phyloP scores from a whole-genome alignment of 768 basidiomycete genomes.

The Phanerochaete sordida region DNA sequence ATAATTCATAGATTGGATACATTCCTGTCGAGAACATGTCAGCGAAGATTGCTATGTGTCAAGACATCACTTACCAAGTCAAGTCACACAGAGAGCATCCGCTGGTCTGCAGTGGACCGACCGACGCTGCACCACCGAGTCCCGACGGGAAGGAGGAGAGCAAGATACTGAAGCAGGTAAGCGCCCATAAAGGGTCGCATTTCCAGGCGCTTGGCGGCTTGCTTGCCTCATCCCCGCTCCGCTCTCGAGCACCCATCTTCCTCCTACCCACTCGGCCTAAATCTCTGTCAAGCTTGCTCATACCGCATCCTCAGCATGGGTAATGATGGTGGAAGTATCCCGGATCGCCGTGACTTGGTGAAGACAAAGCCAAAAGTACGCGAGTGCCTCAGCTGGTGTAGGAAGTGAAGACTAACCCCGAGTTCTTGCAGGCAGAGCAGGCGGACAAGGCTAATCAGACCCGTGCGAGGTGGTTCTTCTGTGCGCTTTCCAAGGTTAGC shows the following conservation, averaged over 20 bases:
- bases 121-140: no score
- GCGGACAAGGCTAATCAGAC: slow-evolving; percentile 90
- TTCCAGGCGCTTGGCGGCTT: not conserved
- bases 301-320: slow-evolving; percentile 50
- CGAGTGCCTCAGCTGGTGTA: not conserved
- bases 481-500: slow-evolving; percentile 88
- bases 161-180: no score
- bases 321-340: slow-evolving; percentile 88
- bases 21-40: no score
- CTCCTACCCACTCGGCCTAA: not conserved
- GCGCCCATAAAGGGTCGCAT: not conserved
- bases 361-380: slow-evolving; percentile 66
- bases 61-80: no score
- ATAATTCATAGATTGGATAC: no score
- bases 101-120: no score
- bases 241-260: not conserved
- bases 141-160: no score
- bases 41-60: no score
- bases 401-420: not conserved
- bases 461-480: slow-evolving; percentile 87
- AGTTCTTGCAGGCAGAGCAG: slow-evolving; percentile 58
- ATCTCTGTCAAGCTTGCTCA: not conserved
- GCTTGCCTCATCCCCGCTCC: not conserved
- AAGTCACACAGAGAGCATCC: no score
- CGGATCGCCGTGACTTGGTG: slow-evolving; percentile 79